These are phyloP conservation scores for Adansonia madagascariensis DNA, from an alignment of 441 rosid species.

Conservation along the genomic window DNA sequence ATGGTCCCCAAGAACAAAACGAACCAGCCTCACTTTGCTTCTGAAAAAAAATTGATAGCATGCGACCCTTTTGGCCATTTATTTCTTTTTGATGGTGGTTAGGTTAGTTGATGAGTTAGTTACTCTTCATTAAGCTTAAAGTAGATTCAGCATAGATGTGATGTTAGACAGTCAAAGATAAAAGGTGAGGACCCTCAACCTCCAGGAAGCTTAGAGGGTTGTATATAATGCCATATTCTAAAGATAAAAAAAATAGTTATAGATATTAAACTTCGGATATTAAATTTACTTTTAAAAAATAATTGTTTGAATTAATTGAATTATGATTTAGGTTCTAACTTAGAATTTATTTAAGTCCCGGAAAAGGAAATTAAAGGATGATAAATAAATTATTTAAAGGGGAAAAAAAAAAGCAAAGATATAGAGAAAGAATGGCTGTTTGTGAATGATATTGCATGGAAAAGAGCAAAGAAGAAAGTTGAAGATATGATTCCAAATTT, in stretches of 20 bases:
- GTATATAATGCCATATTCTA: too few relatives aligned
- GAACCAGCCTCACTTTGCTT: neutral
- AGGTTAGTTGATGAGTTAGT: constrained; percentile 25
- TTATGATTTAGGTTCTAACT: too few relatives aligned
- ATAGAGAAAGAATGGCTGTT: neutral
- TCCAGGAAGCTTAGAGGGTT: too few relatives aligned
- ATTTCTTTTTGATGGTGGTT: constrained; percentile 8
- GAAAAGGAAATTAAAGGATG: too few relatives aligned
- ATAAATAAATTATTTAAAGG: too few relatives aligned
- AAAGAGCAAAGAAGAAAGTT: neutral
- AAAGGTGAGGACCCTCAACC: neutral
- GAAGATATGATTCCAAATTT: constrained; percentile 45
- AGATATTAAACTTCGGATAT: too few relatives aligned
- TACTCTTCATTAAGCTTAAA: constrained; percentile 11
- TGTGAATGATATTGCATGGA: neutral
- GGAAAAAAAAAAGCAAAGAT: neutral
- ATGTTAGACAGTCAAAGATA: neutral
- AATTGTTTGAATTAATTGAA: too few relatives aligned
- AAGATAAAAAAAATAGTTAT: too few relatives aligned
- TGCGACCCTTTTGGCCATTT: neutral
- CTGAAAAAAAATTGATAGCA: constrained; percentile 5
- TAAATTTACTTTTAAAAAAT: too few relatives aligned
- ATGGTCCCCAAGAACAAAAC: neutral
- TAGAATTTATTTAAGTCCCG: too few relatives aligned
- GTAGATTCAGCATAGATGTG: neutral